Percentiles rank a stretch among this genome's conserved stretches.
Evolutionary conservation across 148 eudicot genomes (phyloP).

Genomic region (Mesembryanthemum crystallinum): DNA sequence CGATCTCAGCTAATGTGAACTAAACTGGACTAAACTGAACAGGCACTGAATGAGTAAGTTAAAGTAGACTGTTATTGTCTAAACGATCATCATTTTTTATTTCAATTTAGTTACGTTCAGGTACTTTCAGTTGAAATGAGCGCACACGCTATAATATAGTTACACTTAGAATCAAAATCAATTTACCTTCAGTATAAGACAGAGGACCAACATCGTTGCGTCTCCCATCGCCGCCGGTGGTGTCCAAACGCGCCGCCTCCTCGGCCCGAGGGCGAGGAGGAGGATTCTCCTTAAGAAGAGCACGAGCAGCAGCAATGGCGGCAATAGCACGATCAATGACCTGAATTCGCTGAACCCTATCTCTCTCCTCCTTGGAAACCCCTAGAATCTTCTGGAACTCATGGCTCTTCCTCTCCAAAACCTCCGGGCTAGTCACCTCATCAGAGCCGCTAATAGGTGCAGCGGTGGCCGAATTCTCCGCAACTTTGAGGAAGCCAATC

Average conservation of each 20-base stretch:
- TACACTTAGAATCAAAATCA: background rate
- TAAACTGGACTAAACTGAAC: background rate
- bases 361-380: slow-evolving; percentile 71
- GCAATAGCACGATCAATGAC: slow-evolving; percentile 93
- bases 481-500: slow-evolving; percentile 40
- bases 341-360: slow-evolving; percentile 76
- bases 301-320: slow-evolving; percentile 77
- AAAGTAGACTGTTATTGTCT: no score
- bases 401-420: slow-evolving; percentile 52
- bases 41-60: no score
- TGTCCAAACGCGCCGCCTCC: slow-evolving; percentile 1
- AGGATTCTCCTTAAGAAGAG: slow-evolving; percentile 43
- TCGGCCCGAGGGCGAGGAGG: background rate
- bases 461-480: no score
- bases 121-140: no score
- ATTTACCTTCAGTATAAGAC: slow-evolving; percentile 3
- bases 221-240: background rate
- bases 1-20: background rate
- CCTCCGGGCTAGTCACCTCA: slow-evolving; percentile 34
- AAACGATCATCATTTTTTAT: no score
- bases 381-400: slow-evolving; percentile 72
- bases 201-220: background rate
- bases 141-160: no score
- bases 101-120: no score
- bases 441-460: slow-evolving; percentile 18